A percentile compares a stretch with the other conserved stretches of the same genome.
phyloP scores from a whole-genome alignment of 2,329 filamentous ascomycete species.

The Tolypocladium sp. region DNA sequence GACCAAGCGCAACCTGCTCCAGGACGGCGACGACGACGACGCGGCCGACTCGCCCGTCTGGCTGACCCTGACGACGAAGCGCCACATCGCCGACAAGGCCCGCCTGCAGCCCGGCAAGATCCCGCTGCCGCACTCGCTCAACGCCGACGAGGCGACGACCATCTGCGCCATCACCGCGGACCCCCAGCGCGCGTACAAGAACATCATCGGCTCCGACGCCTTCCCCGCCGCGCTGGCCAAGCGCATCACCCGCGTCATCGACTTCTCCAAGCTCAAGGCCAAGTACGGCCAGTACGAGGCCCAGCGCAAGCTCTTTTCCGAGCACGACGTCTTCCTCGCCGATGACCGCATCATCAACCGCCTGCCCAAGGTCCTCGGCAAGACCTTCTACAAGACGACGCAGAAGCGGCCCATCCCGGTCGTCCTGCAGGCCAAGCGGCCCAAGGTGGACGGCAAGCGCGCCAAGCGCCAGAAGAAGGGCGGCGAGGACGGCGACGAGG shows the following conservation, averaged over 20 bases:
- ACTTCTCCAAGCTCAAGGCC: slow-evolving; percentile 66
- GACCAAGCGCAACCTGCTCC: slow-evolving; percentile 48
- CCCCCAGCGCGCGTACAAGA: slow-evolving; percentile 80
- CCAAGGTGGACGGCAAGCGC: slow-evolving; percentile 51
- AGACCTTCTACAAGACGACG: slow-evolving; percentile 82
- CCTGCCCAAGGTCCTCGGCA: slow-evolving; percentile 73
- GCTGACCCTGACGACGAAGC: slow-evolving; percentile 56
- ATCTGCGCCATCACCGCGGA: slow-evolving; percentile 82
- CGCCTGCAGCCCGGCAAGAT: slow-evolving; percentile 81
- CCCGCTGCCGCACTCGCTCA: slow-evolving; percentile 65
- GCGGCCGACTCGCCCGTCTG: slow-evolving; percentile 45
- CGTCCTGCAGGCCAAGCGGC: slow-evolving; percentile 52
- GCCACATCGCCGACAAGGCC: slow-evolving; percentile 61
- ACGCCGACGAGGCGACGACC: slow-evolving; percentile 48
- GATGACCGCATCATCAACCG: slow-evolving; percentile 75
- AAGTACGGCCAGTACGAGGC: slow-evolving; percentile 88
- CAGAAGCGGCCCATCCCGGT: slow-evolving; percentile 83
- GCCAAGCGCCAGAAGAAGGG: slow-evolving; percentile 47
- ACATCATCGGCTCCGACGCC: slow-evolving; percentile 65
- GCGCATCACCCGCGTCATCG: slow-evolving; percentile 69
- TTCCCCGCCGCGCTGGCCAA: slow-evolving; percentile 60
- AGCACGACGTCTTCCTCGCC: slow-evolving; percentile 90
- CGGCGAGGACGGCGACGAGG: slow-evolving; percentile 10
- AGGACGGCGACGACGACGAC: slow-evolving; percentile 32
- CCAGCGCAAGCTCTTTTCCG: slow-evolving; percentile 69